Evolutionary conservation across 371 early-diverging fungal genomes (phyloP).

Genomic region (Phascolomyces articulosus): DNA sequence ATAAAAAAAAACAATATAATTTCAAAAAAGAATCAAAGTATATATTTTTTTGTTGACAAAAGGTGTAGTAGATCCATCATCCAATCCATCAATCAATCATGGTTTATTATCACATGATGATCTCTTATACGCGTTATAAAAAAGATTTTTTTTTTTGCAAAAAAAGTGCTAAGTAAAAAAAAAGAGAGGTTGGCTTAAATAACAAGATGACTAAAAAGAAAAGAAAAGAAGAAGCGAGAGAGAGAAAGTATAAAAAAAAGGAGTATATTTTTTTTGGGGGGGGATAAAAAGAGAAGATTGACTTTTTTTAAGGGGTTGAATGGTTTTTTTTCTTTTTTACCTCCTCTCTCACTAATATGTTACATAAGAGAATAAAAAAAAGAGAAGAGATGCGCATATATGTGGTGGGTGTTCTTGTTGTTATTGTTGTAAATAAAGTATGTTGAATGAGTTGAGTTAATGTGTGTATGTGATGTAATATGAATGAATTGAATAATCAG

Average conservation of each 20-base stretch:
- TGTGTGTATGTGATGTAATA: background rate
- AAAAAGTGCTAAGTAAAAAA: no score
- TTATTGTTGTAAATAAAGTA: no score
- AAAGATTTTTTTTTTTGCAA: no score
- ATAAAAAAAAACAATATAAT: no score
- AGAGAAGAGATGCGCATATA: conserved; percentile 1
- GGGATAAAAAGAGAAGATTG: background rate
- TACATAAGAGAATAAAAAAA: background rate
- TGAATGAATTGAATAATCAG: background rate
- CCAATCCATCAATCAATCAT: conserved; percentile 9
- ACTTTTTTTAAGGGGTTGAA: background rate
- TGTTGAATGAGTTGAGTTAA: no score
- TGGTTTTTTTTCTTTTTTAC: background rate
- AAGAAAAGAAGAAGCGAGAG: no score
- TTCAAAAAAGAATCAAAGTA: no score
- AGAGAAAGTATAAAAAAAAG: background rate
- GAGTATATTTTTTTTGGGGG: background rate
- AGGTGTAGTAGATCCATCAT: no score
- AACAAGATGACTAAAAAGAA: conserved; percentile 1
- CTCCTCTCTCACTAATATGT: conserved; percentile 6
- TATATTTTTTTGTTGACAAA: no score
- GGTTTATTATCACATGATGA: background rate
- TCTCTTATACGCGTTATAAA: background rate
- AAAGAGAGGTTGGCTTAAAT: conserved; percentile 7
- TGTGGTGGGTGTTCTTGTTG: no score